A percentile compares a stretch with the other conserved stretches of the same genome.
Conservation (phyloP, 768 basidiomycete genomes). For the Naganishia onofrii region DNA sequence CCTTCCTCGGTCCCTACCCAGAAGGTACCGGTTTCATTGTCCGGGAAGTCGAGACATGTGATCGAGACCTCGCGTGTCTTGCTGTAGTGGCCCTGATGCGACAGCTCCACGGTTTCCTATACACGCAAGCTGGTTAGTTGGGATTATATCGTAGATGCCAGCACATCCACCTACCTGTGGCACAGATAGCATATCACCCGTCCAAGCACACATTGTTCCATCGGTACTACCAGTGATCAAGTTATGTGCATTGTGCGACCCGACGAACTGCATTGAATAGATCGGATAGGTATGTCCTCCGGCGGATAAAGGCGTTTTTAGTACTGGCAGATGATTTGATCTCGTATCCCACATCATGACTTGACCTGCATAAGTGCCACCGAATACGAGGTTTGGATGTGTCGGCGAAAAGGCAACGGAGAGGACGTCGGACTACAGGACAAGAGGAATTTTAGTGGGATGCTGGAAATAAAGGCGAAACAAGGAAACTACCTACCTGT, state of each 20-base stretch:
- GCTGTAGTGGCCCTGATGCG: conserved; percentile 77
- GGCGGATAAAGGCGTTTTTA: conserved; percentile 93
- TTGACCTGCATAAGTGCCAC: conserved; percentile 98
- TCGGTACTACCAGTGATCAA: conserved; percentile 95
- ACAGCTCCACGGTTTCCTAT: conserved; percentile 88
- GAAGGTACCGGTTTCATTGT: conserved; percentile 93
- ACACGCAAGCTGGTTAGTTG: conserved; percentile 1
- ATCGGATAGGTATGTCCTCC: conserved; percentile 98
- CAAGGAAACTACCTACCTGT: conserved; percentile 64
- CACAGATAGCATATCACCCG: conserved; percentile 97
- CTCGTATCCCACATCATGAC: conserved; percentile 98
- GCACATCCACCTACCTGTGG: conserved; percentile 66
- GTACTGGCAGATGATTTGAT: conserved; percentile 88
- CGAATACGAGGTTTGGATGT: conserved; percentile 94
- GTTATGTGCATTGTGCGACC: conserved; percentile 97
- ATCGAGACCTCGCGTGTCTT: conserved; percentile 97
- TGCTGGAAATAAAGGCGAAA: too few species aligned
- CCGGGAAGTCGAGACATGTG: conserved; percentile 88
- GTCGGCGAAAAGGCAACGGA: conserved; percentile 96
- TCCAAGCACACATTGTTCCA: conserved; percentile 94
- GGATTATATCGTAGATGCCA: neutral
- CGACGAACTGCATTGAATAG: conserved; percentile 97
- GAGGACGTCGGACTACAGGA: conserved; percentile 85
- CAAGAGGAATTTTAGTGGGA: neutral
- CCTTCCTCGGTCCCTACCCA: conserved; percentile 99